Base-by-base conservation (phyloP, 2,329 filamentous ascomycete genomes). In the Penicillium sp. region DNA sequence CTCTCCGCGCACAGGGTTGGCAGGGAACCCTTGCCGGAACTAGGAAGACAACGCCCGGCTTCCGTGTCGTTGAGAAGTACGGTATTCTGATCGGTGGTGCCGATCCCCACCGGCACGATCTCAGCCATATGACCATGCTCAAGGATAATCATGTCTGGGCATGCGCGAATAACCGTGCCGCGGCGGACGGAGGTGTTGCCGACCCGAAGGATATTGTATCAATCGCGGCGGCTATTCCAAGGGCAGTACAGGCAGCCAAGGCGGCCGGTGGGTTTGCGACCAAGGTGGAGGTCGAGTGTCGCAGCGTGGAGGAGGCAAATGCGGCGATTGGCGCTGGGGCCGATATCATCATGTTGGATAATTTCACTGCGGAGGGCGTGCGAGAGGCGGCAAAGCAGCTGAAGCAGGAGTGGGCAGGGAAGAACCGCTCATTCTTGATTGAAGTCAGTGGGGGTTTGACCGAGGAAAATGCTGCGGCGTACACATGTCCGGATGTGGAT, bases 121-220 rank as follows among this genome's bases (percentile, higher is more conserved):
- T 99, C 55, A 90, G 87, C 73, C 85, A 88, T 63, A 98, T 99
- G 95, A 93, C 93, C 55, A 99, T 99, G 95, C 83, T 99, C 63
- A 99, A 99, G 80, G 95, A 99, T 77, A 99, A 99, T 77, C 95
- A 99, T 77, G 89, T 99, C 56, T 97, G 93, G 89, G 91, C 91
- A 61, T 88, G 90, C 53, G 89, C 89, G 49, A 73, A 77, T 53
- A 76, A 77, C 57, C 56, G 65, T 6, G 63, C 68, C 7, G 66
- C 65, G 11, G 59, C 52, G 2, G 63, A 66, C 43, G 65, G 63
- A 0, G 60, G 63, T n/a, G 59, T 51, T 21, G 37, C 50, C 11
- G 55, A 59, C n/a, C 26, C 57, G 2, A 45, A 52, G 19, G 60
- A 57, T n/a, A 59, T 59, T 19, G 62, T 64, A 39, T 65, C 63